Evolutionary conservation across 23 red algal genomes (phyloP).

Genomic region (Cyanidiococcus yangmingshanensis): DNA sequence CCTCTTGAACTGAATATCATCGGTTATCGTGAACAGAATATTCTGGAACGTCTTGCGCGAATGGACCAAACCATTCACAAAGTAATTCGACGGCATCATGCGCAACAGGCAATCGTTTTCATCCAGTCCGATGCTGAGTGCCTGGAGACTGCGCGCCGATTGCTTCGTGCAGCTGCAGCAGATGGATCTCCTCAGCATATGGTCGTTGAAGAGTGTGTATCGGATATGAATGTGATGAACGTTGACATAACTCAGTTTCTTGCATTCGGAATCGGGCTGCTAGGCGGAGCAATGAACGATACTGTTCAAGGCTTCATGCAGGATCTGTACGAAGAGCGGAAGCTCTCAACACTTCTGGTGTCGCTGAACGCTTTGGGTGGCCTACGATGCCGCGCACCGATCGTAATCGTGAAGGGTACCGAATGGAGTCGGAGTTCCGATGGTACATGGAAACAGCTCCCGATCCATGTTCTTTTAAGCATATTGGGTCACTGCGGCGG

Average conservation of each 20-base stretch:
- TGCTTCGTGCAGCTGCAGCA: conserved; percentile 37
- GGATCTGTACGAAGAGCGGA: conserved; percentile 32
- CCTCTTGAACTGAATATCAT: conserved; percentile 42
- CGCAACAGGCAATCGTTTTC: conserved; percentile 37
- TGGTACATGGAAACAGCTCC: conserved; percentile 12
- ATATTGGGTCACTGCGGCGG: conserved; percentile 10
- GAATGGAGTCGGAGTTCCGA: background rate
- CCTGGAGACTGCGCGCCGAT: conserved; percentile 35
- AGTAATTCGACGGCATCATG: background rate
- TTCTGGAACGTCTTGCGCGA: conserved; percentile 25
- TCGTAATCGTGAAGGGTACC: conserved; percentile 24
- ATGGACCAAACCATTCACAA: conserved; percentile 27
- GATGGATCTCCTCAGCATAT: conserved; percentile 36
- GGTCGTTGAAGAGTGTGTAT: conserved; percentile 15
- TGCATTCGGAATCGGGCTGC: conserved; percentile 50
- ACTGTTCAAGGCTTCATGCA: conserved; percentile 29
- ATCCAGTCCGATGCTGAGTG: conserved; percentile 43
- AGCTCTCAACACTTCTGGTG: conserved; percentile 32
- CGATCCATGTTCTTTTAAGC: background rate
- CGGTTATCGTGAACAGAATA: conserved; percentile 33
- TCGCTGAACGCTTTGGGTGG: conserved; percentile 13
- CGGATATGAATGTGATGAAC: conserved; percentile 1
- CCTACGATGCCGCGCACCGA: conserved; percentile 10
- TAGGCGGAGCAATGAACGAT: conserved; percentile 32
- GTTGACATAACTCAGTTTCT: conserved; percentile 23